Percentiles rank a stretch among this genome's conserved stretches.
Conservation (phyloP, 2,329 filamentous ascomycete species). For the Diaporthe vaccinii region DNA sequence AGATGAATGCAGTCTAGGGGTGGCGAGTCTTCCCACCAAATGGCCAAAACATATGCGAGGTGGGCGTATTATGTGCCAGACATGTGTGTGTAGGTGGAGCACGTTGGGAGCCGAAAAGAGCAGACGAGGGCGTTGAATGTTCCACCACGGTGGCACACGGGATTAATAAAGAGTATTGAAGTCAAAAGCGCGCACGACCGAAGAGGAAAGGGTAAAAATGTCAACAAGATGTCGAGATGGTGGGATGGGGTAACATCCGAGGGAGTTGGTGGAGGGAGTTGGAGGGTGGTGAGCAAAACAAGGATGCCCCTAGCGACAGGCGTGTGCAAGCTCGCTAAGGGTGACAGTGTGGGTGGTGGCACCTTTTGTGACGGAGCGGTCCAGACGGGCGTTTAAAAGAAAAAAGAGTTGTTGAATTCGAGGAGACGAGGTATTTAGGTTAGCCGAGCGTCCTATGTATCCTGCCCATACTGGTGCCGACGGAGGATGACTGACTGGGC, state of each 20-base stretch:
- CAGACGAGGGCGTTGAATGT: conserved; percentile 26
- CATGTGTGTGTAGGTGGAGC: conserved; percentile 35
- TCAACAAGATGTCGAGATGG: conserved; percentile 40
- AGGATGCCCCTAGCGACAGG: conserved; percentile 38
- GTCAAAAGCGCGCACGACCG: conserved; percentile 28
- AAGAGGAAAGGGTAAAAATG: conserved; percentile 32
- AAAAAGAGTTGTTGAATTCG: conserved; percentile 20
- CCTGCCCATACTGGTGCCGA: neutral
- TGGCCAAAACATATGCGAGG: conserved; percentile 39
- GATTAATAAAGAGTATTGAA: conserved; percentile 28
- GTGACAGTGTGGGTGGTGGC: conserved; percentile 40
- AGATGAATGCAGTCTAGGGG: neutral
- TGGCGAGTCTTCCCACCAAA: conserved; percentile 8
- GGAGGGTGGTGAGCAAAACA: conserved; percentile 34
- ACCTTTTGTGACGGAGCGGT: conserved; percentile 38
- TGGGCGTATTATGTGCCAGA: conserved; percentile 39
- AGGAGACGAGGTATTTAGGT: conserved; percentile 17
- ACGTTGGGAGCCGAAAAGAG: conserved; percentile 27
- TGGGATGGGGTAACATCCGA: conserved; percentile 40
- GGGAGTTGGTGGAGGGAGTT: conserved; percentile 31
- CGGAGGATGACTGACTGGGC: conserved; percentile 33
- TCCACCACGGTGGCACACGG: conserved; percentile 31
- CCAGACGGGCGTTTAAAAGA: conserved; percentile 38
- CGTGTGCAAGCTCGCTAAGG: conserved; percentile 41
- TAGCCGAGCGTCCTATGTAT: neutral